Evolutionary conservation across 169 alveolate genomes (phyloP).

Genomic region (Plasmodium knowlesi): DNA sequence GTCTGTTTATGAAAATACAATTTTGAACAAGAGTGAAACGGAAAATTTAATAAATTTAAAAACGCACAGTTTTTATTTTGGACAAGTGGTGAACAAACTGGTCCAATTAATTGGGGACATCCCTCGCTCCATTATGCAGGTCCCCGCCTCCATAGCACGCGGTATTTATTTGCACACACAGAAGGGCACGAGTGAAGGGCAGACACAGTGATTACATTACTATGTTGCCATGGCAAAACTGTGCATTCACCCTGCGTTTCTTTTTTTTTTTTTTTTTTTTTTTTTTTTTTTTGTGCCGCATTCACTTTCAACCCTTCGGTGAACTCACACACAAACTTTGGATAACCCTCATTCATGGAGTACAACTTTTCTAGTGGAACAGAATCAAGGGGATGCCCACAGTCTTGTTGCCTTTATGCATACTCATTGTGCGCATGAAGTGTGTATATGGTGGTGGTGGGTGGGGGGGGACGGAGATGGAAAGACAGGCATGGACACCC

Average conservation of each 20-base stretch:
- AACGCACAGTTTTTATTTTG: constrained; percentile 53
- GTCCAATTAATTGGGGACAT: constrained; percentile 27
- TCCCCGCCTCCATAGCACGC: constrained; percentile 63
- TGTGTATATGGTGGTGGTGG: not conserved
- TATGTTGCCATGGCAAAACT: not conserved
- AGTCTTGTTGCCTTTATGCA: not conserved
- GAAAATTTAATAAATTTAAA: constrained; percentile 58
- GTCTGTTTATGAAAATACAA: constrained; percentile 58
- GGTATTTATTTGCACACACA: constrained; percentile 54
- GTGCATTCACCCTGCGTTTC: not conserved
- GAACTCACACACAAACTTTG: not conserved
- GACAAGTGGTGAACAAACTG: constrained; percentile 28
- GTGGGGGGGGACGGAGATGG: not conserved
- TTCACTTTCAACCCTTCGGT: not conserved
- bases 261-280: too few species aligned
- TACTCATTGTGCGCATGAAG: not conserved
- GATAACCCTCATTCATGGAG: not conserved
- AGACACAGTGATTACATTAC: not conserved
- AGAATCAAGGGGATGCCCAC: not conserved
- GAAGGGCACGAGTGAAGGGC: not conserved
- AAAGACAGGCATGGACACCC: not conserved
- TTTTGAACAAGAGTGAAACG: constrained; percentile 49
- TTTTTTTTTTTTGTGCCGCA: not conserved
- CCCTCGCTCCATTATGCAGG: constrained; percentile 43
- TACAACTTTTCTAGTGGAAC: not conserved